phyloP scores from a whole-genome alignment of 352 stramenopile species.

The Phytophthora cactorum region DNA sequence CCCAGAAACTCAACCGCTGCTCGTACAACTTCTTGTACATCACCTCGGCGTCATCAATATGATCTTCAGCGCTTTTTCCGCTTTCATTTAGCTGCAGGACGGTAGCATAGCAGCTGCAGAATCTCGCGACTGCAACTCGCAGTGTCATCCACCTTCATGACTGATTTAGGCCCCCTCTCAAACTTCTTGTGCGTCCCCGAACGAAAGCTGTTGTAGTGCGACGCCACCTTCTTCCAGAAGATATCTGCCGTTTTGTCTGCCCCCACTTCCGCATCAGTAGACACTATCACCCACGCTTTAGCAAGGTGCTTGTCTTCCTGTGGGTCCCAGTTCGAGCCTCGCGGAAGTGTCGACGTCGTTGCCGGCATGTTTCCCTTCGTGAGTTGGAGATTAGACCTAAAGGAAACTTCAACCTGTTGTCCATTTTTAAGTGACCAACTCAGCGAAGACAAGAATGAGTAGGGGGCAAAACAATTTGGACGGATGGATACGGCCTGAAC shows the following conservation, averaged over 20 bases:
- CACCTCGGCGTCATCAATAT: not conserved
- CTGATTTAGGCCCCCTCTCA: not conserved
- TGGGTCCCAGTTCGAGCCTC: not conserved
- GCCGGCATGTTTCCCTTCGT: not conserved
- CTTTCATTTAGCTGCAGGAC: not conserved
- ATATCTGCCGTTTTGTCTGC: not conserved
- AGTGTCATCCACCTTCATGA: not conserved
- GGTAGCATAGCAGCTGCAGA: not conserved
- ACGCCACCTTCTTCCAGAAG: not conserved
- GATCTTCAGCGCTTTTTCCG: not conserved
- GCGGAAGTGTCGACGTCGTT: not conserved
- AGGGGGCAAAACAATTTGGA: not conserved
- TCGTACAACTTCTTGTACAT: not conserved
- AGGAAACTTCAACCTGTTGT: not conserved
- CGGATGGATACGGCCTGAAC: not conserved
- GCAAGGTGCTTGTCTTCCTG: not conserved
- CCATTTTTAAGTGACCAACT: not conserved
- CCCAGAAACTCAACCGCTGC: not conserved
- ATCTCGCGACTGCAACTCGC: not conserved
- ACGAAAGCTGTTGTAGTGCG: not conserved
- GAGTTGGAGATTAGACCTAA: not conserved
- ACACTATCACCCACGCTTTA: slow-evolving; percentile 1
- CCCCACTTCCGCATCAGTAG: not conserved
- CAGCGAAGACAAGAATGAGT: not conserved
- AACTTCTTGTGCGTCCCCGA: not conserved